Conservation (phyloP, 2,329 filamentous ascomycete species). For the Lizonia empirigonia region DNA sequence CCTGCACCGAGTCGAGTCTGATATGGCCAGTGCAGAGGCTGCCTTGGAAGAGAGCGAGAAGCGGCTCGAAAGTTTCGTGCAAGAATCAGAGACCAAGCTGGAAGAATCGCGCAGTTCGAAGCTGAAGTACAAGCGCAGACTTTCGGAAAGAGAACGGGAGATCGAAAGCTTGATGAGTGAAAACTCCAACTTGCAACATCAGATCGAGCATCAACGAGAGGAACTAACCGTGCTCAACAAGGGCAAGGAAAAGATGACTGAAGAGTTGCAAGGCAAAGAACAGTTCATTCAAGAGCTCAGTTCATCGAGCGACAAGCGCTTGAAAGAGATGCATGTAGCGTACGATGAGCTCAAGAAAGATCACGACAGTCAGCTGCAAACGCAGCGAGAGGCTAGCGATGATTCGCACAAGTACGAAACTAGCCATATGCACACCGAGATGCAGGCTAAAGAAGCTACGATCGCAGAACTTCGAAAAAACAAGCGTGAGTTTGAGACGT, state of each 20-base stretch:
- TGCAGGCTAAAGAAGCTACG: constrained; percentile 33
- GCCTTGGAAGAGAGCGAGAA: constrained; percentile 40
- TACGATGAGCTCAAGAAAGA: constrained; percentile 29
- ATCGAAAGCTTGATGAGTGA: constrained; percentile 36
- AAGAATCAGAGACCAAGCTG: constrained; percentile 40
- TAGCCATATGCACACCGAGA: constrained; percentile 23
- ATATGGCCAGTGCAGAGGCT: constrained; percentile 38
- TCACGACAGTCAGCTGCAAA: constrained; percentile 23
- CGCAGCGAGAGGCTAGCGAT: constrained; percentile 11
- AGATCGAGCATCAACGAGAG: constrained; percentile 32
- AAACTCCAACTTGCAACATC: constrained; percentile 36
- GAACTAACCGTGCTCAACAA: constrained; percentile 33
- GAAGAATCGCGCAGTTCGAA: constrained; percentile 33
- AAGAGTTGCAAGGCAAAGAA: constrained; percentile 36
- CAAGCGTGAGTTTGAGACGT: constrained; percentile 31
- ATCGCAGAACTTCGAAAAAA: constrained; percentile 35
- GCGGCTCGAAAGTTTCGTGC: constrained; percentile 33
- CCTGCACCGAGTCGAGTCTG: constrained; percentile 38
- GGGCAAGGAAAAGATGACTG: constrained; percentile 28
- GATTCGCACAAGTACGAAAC: constrained; percentile 15
- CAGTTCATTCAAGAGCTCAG: constrained; percentile 34
- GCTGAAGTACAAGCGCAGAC: constrained; percentile 39
- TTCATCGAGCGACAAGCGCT: constrained; percentile 26
- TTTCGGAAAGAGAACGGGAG: constrained; percentile 37
- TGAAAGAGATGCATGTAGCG: constrained; percentile 29